These are phyloP conservation scores for Lolium rigidum DNA, from an alignment of 176 grass and related monocot species.

Conservation along the genomic window DNA sequence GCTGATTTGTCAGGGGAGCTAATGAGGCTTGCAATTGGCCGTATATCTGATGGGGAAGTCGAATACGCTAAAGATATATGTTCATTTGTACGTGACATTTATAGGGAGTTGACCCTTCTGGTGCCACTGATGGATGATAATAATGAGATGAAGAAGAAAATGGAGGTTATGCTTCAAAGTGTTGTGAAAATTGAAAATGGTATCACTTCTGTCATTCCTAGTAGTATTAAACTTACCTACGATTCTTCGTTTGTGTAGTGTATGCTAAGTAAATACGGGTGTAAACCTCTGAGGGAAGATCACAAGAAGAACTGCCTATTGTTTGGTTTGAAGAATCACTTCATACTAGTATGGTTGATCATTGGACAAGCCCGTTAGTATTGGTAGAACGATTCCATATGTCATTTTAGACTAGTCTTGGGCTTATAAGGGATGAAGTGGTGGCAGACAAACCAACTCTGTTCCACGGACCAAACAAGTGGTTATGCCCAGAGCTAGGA, in stretches of 20 bases:
- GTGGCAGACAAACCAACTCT: background rate
- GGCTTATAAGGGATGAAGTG: background rate
- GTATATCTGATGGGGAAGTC: constrained; percentile 96
- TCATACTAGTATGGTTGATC: background rate
- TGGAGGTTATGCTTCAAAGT: constrained; percentile 97
- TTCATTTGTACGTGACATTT: constrained; percentile 85
- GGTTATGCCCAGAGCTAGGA: background rate
- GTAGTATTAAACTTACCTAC: constrained; percentile 35
- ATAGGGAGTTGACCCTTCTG: constrained; percentile 84
- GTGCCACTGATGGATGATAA: constrained; percentile 97
- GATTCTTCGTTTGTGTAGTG: background rate
- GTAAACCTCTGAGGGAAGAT: constrained; percentile 10
- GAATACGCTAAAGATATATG: constrained; percentile 97
- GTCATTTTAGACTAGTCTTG: background rate
- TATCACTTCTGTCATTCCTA: constrained; percentile 49
- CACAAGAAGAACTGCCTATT: background rate
- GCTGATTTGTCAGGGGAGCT: constrained; percentile 97
- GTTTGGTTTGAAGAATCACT: background rate
- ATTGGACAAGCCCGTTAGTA: background rate
- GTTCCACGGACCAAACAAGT: background rate
- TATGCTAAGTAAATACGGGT: constrained; percentile 7
- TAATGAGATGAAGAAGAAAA: constrained; percentile 99
- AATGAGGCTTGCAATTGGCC: constrained; percentile 96
- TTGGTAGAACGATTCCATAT: background rate
- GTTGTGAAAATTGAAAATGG: constrained; percentile 99